Conservation (phyloP, 2,329 filamentous ascomycete genomes). For the Aspergillus nomiae region DNA sequence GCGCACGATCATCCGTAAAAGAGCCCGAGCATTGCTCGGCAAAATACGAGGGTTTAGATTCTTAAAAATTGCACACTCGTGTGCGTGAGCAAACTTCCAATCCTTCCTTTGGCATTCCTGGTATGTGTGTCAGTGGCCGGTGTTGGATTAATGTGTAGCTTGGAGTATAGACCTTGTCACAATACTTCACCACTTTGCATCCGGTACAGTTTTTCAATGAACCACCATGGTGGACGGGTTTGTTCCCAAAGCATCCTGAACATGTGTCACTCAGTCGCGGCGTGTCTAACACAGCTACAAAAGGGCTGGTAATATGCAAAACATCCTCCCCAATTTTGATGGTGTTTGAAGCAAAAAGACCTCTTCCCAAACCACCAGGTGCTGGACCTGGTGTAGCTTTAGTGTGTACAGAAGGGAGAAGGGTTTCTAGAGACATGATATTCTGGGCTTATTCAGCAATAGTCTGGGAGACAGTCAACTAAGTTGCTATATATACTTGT, state of each 20-base stretch:
- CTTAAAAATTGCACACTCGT: slow-evolving; percentile 59
- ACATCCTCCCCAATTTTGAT: slow-evolving; percentile 54
- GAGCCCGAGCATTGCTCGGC: slow-evolving; percentile 58
- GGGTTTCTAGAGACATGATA: slow-evolving; percentile 1
- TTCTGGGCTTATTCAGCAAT: background rate
- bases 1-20: slow-evolving; percentile 56
- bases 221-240: slow-evolving; percentile 23
- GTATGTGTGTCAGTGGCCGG: slow-evolving; percentile 8
- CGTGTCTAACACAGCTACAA: slow-evolving; percentile 58
- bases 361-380: slow-evolving; percentile 48
- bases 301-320: slow-evolving; percentile 52
- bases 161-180: slow-evolving; percentile 52
- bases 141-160: background rate
- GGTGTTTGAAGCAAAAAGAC: slow-evolving; percentile 56
- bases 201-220: slow-evolving; percentile 58
- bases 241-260: slow-evolving; percentile 57
- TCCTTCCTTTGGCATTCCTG: slow-evolving; percentile 61
- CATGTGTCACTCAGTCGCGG: slow-evolving; percentile 57
- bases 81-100: slow-evolving; percentile 62
- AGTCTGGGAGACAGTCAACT: background rate
- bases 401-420: slow-evolving; percentile 10
- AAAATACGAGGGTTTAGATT: slow-evolving; percentile 49
- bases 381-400: slow-evolving; percentile 28
- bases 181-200: slow-evolving; percentile 62
- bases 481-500: background rate